Evolutionary conservation across 768 basidiomycete species (phyloP).

Genomic region (Rhodotorula graminis): DNA sequence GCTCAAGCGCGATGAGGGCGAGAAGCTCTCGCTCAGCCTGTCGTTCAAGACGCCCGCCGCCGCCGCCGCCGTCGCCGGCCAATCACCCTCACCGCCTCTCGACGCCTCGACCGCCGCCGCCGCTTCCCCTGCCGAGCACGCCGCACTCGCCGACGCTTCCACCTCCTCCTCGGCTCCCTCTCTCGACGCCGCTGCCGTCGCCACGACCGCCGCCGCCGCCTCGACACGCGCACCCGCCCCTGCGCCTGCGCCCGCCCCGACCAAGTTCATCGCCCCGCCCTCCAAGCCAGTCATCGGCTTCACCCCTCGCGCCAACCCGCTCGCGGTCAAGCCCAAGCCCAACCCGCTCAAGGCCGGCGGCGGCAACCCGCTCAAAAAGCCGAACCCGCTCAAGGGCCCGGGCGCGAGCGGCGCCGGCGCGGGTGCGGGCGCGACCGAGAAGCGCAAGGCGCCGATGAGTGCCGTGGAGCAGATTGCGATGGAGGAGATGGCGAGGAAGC

Average conservation of each 20-base stretch:
- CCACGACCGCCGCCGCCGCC: slow-evolving; percentile 1
- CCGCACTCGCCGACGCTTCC: neutral
- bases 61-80: neutral
- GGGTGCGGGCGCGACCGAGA: slow-evolving; percentile 12
- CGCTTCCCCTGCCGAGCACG: slow-evolving; percentile 31
- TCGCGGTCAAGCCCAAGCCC: slow-evolving; percentile 55
- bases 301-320: slow-evolving; percentile 39
- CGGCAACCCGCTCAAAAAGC: slow-evolving; percentile 14
- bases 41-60: slow-evolving; percentile 23
- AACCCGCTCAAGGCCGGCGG: slow-evolving; percentile 47
- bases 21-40: slow-evolving; percentile 31
- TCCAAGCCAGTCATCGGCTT: slow-evolving; percentile 39
- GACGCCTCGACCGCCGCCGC: neutral
- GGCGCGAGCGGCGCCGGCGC: slow-evolving; percentile 44
- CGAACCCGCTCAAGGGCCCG: slow-evolving; percentile 56
- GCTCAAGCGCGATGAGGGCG: slow-evolving; percentile 33
- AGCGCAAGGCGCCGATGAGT: slow-evolving; percentile 57
- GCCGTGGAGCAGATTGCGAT: slow-evolving; percentile 74
- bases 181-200: slow-evolving; percentile 16
- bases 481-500: slow-evolving; percentile 82
- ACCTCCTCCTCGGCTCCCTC: slow-evolving; percentile 14
- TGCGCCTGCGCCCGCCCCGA: slow-evolving; percentile 3
- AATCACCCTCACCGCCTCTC: slow-evolving; percentile 13
- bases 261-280: slow-evolving; percentile 33
- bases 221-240: slow-evolving; percentile 25